A percentile compares a stretch with the other conserved stretches of the same genome.
Evolutionary conservation across 208 protist species (phyloP).

Genomic region (Leishmania turanica): DNA sequence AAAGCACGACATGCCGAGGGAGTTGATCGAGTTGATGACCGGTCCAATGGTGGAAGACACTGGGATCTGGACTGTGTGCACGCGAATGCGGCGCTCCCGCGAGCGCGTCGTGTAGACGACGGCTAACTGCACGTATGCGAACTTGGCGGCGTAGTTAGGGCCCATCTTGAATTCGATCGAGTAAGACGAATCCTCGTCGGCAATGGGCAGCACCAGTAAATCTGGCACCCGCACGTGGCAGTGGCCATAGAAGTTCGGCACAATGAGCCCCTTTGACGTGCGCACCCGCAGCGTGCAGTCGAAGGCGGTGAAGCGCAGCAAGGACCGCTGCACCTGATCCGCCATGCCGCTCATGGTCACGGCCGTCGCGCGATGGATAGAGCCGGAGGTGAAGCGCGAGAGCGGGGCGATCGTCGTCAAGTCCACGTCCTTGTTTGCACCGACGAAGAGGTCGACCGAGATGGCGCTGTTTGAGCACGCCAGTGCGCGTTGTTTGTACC

Average conservation of each 20-base stretch:
- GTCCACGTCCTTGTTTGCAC: slow-evolving; percentile 80
- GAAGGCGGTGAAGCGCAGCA: slow-evolving; percentile 92
- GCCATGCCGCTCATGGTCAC: slow-evolving; percentile 67
- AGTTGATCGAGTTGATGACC: slow-evolving; percentile 78
- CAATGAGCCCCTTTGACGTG: slow-evolving; percentile 76
- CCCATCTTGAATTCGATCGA: slow-evolving; percentile 73
- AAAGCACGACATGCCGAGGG: slow-evolving; percentile 69
- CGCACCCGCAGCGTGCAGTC: slow-evolving; percentile 98
- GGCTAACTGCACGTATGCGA: slow-evolving; percentile 85
- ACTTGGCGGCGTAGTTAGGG: slow-evolving; percentile 58
- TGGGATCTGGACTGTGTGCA: slow-evolving; percentile 81
- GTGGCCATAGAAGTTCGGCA: slow-evolving; percentile 95
- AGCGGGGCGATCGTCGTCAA: slow-evolving; percentile 91
- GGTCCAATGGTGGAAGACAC: slow-evolving; percentile 43
- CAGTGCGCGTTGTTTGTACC: slow-evolving; percentile 96
- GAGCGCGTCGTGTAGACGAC: slow-evolving; percentile 79
- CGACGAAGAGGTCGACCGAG: slow-evolving; percentile 93
- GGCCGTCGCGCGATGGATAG: slow-evolving; percentile 61
- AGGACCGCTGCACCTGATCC: slow-evolving; percentile 66
- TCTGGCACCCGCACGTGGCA: slow-evolving; percentile 96
- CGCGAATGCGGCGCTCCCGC: slow-evolving; percentile 82
- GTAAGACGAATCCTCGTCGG: slow-evolving; percentile 91
- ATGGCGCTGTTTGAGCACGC: slow-evolving; percentile 92
- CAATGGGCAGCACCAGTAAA: slow-evolving; percentile 95
- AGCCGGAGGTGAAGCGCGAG: slow-evolving; percentile 76